These are phyloP conservation scores for Bruguiera hainesii DNA, from an alignment of 441 rosid genomes.

Conservation along the genomic window DNA sequence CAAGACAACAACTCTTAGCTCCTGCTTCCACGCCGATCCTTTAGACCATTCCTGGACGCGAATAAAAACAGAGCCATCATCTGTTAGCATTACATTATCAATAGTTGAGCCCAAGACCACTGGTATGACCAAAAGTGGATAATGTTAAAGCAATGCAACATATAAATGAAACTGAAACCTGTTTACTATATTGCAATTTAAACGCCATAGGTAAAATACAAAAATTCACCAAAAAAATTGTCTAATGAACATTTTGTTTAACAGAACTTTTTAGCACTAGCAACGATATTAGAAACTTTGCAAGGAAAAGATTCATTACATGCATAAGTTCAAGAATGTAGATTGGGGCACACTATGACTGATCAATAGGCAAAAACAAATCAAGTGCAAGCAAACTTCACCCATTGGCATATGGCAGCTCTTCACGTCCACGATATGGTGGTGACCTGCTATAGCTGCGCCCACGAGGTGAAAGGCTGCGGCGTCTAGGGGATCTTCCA, in stretches of 20 bases:
- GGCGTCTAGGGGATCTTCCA: constrained; percentile 59
- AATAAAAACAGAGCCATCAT: constrained; percentile 18
- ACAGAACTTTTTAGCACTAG: too few relatives aligned
- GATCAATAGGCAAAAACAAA: not conserved
- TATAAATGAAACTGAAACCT: too few relatives aligned
- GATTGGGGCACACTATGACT: too few relatives aligned
- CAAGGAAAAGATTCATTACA: too few relatives aligned
- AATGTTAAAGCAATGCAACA: not conserved
- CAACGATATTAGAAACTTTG: too few relatives aligned
- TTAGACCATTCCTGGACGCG: constrained; percentile 57
- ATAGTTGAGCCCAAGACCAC: too few relatives aligned
- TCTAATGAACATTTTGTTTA: too few relatives aligned
- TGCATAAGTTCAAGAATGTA: too few relatives aligned
- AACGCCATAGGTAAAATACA: too few relatives aligned
- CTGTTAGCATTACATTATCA: constrained; percentile 2
- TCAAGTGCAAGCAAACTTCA: constrained; percentile 18
- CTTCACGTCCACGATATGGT: constrained; percentile 62
- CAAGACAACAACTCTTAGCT: constrained; percentile 45
- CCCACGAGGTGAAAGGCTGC: constrained; percentile 60
- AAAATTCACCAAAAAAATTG: too few relatives aligned
- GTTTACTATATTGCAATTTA: too few relatives aligned
- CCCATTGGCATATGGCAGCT: constrained; percentile 84
- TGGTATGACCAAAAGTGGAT: not conserved
- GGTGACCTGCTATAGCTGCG: constrained; percentile 89
- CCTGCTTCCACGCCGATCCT: constrained; percentile 92